Evolutionary conservation across 202 grass and related monocot species (phyloP).

Genomic region (Zizania palustris): DNA sequence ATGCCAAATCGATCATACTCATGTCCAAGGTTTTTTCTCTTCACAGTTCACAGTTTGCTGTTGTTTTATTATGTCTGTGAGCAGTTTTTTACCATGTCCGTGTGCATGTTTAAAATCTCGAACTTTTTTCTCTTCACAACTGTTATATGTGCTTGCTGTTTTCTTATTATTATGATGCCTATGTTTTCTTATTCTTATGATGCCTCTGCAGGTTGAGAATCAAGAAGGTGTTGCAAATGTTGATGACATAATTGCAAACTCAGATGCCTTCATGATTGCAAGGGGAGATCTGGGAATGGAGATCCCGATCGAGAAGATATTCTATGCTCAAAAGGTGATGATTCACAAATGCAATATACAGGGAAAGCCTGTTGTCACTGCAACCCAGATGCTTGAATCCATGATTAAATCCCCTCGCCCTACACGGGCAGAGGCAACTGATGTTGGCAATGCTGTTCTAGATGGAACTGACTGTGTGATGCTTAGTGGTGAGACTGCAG

Average conservation of each 20-base stretch:
- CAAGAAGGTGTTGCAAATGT: conserved; percentile 92
- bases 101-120: too few relatives aligned
- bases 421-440: conserved; percentile 82
- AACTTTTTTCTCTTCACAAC: too few relatives aligned
- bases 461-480: conserved; percentile 88
- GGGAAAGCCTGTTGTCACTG: conserved; percentile 88
- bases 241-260: conserved; percentile 83
- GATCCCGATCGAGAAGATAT: conserved; percentile 92
- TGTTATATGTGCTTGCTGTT: too few relatives aligned
- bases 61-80: too few relatives aligned
- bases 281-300: conserved; percentile 88
- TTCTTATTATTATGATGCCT: neutral
- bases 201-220: conserved; percentile 68
- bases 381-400: conserved; percentile 91
- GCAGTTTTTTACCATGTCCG: too few relatives aligned
- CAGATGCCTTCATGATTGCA: conserved; percentile 89
- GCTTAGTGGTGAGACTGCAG: conserved; percentile 90
- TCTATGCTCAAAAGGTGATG: conserved; percentile 91
- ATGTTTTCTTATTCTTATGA: conserved; percentile 32
- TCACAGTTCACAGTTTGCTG: too few relatives aligned
- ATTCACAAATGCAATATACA: conserved; percentile 85
- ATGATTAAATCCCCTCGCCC: conserved; percentile 94
- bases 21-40: conserved; percentile 76
- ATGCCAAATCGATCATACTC: conserved; percentile 74
- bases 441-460: conserved; percentile 84